phyloP scores from a whole-genome alignment of 768 basidiomycete species.

The Pulveroboletus sp. region DNA sequence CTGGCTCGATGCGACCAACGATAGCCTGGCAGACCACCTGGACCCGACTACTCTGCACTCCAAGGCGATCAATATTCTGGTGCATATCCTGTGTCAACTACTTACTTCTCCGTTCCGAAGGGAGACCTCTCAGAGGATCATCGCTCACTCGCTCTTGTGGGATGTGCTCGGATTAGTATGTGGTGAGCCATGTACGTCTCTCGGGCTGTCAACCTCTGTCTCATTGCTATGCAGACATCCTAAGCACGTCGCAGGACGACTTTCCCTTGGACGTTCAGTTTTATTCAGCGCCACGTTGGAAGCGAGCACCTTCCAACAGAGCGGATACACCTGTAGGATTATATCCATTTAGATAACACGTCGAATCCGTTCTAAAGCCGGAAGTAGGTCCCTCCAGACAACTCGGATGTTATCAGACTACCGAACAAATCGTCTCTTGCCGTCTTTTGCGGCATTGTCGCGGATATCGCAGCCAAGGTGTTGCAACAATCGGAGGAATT shows the following conservation, averaged over 20 bases:
- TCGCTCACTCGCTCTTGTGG: conserved; percentile 20
- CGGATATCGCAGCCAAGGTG: conserved; percentile 40
- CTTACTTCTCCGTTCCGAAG: conserved; percentile 19
- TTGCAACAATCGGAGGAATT: conserved; percentile 41
- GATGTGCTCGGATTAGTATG: conserved; percentile 14
- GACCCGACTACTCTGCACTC: conserved; percentile 48
- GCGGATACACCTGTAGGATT: conserved; percentile 31
- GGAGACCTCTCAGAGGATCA: conserved; percentile 17
- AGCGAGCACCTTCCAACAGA: conserved; percentile 28
- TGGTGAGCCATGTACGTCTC: conserved; percentile 1
- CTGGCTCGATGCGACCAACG: conserved; percentile 49
- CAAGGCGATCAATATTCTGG: conserved; percentile 40
- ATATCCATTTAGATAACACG: not conserved
- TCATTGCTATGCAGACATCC: conserved; percentile 30
- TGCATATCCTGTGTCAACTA: conserved; percentile 40
- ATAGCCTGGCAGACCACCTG: conserved; percentile 35
- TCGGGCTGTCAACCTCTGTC: not conserved
- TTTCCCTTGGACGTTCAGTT: conserved; percentile 37
- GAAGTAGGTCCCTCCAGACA: conserved; percentile 32
- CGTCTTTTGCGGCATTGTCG: conserved; percentile 42
- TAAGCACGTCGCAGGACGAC: conserved; percentile 31
- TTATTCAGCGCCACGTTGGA: conserved; percentile 37
- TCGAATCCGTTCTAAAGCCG: conserved; percentile 11
- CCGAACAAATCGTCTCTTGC: conserved; percentile 39
- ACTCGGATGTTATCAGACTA: conserved; percentile 34